Conservation (phyloP, 495 filamentous ascomycete genomes). For the Trichoderma virens region DNA sequence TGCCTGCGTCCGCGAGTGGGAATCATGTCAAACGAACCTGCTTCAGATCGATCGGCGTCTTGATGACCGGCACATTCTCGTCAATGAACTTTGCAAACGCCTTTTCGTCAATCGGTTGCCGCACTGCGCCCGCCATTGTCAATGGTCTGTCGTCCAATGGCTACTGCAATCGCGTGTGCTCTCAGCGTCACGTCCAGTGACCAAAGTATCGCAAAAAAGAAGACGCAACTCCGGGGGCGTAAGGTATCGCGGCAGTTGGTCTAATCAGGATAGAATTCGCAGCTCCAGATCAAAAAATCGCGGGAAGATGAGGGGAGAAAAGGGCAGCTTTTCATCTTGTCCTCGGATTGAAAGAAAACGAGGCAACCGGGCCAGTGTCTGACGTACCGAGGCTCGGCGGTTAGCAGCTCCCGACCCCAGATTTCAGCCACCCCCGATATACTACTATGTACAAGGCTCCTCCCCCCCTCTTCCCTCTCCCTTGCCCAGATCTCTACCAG, state of each 20-base stretch:
- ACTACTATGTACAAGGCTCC: background rate
- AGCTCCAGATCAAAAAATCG: no score
- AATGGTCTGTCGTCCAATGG: background rate
- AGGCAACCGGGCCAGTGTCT: background rate
- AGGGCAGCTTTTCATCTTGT: background rate
- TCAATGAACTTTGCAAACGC: conserved; percentile 72
- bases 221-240: no score
- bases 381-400: conserved; percentile 4
- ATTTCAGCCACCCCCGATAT: background rate
- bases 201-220: background rate
- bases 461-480: background rate
- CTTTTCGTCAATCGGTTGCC: conserved; percentile 77
- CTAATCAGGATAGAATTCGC: no score
- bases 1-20: background rate
- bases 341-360: background rate
- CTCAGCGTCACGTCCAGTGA: no score
- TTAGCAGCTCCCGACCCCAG: background rate
- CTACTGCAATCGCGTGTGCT: no score
- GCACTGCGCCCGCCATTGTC: conserved; percentile 76
- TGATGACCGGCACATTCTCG: conserved; percentile 67
- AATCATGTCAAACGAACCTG: conserved; percentile 51
- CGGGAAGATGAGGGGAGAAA: no score
- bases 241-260: no score
- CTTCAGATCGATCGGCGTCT: conserved; percentile 74
- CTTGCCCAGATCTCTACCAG: background rate